Conservation (phyloP, 2,329 filamentous ascomycete genomes). For the Cercospora nicotianae region DNA sequence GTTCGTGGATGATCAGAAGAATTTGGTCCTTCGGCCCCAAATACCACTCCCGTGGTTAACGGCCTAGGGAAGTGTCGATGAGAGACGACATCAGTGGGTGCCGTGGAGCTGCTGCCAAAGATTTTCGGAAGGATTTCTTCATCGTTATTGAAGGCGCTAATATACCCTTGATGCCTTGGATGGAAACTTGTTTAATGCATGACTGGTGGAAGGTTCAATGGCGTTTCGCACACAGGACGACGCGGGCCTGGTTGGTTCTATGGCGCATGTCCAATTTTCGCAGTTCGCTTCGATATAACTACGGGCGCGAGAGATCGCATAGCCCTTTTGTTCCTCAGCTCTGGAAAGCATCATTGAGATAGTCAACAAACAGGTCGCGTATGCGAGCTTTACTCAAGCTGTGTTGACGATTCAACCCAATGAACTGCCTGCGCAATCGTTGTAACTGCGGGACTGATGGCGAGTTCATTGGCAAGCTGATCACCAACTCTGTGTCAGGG, state of each 20-base stretch:
- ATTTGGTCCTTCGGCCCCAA: not conserved
- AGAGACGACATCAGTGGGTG: not conserved
- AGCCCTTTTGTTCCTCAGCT: constrained; percentile 18
- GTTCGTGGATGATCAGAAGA: not conserved
- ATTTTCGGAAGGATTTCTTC: not conserved
- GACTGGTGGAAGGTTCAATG: not conserved
- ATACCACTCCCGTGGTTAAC: not conserved
- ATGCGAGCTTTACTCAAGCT: constrained; percentile 43
- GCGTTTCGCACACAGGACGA: not conserved
- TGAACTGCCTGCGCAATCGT: constrained; percentile 73
- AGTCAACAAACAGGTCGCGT: constrained; percentile 44
- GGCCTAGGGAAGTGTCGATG: not conserved
- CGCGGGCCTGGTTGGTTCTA: not conserved
- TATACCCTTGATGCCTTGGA: not conserved
- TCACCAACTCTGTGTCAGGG: constrained; percentile 52
- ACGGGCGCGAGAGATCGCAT: not conserved
- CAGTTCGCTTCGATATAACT: not conserved
- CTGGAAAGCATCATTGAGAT: constrained; percentile 44
- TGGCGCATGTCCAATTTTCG: not conserved
- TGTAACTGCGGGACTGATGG: constrained; percentile 71
- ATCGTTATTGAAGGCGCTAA: not conserved
- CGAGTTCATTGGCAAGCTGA: constrained; percentile 68
- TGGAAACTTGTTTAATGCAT: not conserved
- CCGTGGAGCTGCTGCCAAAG: not conserved
- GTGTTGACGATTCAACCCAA: constrained; percentile 70